phyloP scores from a whole-genome alignment of 352 stramenopile species.

The Phytophthora multivora region DNA sequence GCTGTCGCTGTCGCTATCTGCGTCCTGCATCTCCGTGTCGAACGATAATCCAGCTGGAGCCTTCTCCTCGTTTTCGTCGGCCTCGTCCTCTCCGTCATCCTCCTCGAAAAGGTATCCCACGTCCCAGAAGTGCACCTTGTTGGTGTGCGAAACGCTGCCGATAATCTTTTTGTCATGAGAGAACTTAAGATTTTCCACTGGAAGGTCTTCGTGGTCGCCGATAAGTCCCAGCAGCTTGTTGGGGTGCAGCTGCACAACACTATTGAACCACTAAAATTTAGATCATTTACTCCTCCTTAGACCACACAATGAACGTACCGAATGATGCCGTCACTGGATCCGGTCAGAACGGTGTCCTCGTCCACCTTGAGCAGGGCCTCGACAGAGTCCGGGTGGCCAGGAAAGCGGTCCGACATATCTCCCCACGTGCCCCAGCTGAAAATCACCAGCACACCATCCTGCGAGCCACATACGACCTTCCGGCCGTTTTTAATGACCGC shows the following conservation, averaged over 20 bases:
- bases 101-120: conserved; percentile 92
- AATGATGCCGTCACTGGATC: conserved; percentile 95
- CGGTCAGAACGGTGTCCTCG: conserved; percentile 96
- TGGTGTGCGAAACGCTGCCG: conserved; percentile 93
- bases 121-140: conserved; percentile 97
- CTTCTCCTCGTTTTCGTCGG: conserved; percentile 63
- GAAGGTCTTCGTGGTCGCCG: conserved; percentile 95
- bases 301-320: conserved; percentile 50
- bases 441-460: conserved; percentile 94
- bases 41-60: conserved; percentile 30
- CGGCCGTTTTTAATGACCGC: conserved; percentile 88
- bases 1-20: conserved; percentile 77
- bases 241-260: conserved; percentile 94
- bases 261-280: conserved; percentile 21
- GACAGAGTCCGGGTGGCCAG: conserved; percentile 94
- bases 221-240: conserved; percentile 97
- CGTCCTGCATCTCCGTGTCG: conserved; percentile 87
- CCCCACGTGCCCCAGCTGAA: conserved; percentile 96
- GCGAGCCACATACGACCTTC: conserved; percentile 95
- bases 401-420: conserved; percentile 96
- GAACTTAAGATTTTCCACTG: conserved; percentile 92
- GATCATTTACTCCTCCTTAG: neutral
- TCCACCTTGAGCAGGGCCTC: conserved; percentile 96
- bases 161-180: conserved; percentile 91
- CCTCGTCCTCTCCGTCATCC: conserved; percentile 76